These are phyloP conservation scores for Neopestalotiopsis rosae DNA, from an alignment of 2,329 filamentous ascomycete genomes.

Conservation along the genomic window DNA sequence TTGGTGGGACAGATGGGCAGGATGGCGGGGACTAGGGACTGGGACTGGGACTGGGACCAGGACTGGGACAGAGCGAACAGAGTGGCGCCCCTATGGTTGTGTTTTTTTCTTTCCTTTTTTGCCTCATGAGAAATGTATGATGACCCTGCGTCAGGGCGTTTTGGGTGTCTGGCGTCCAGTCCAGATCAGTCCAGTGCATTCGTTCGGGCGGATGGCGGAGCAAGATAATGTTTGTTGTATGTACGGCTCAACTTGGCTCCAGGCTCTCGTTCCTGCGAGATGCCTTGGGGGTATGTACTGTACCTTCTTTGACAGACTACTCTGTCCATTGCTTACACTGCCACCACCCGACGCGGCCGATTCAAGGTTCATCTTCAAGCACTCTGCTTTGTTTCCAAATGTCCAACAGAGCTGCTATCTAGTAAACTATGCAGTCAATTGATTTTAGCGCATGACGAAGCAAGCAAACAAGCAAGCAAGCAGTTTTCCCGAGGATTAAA, in stretches of 20 bases:
- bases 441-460: too few relatives aligned
- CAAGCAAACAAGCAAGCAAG: too few relatives aligned
- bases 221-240: not conserved
- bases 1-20: constrained; percentile 14
- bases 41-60: not conserved
- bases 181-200: not conserved
- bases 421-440: too few relatives aligned
- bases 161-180: not conserved
- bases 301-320: too few relatives aligned
- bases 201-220: not conserved
- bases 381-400: too few relatives aligned
- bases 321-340: too few relatives aligned
- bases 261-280: constrained; percentile 4
- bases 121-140: constrained; percentile 8
- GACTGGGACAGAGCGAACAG: not conserved
- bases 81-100: constrained; percentile 5
- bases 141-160: constrained; percentile 3
- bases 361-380: too few relatives aligned
- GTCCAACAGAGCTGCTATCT: too few relatives aligned
- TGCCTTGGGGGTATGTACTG: not conserved
- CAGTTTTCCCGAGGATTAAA: too few relatives aligned
- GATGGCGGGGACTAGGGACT: constrained; percentile 14
- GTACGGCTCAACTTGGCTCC: not conserved
- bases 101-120: not conserved
- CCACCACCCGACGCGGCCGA: too few relatives aligned